These are phyloP conservation scores for Cucumis hystrix DNA, from an alignment of 306 rosid species.

Conservation along the genomic window DNA sequence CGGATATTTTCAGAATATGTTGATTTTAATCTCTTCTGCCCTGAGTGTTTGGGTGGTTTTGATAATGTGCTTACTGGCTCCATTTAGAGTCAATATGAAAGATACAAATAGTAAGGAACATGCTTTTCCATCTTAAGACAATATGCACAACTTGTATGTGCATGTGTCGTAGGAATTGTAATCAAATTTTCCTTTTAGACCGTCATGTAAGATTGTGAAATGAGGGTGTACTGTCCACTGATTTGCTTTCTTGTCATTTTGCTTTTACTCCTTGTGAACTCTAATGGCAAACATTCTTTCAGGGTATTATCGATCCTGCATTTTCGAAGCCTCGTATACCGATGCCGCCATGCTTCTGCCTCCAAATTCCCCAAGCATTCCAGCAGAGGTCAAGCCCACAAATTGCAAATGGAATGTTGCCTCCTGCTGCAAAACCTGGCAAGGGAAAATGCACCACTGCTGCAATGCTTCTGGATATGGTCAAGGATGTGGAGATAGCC, in stretches of 20 bases:
- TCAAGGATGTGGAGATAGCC: constrained; percentile 81
- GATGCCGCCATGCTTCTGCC: constrained; percentile 79
- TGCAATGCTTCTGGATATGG: constrained; percentile 36
- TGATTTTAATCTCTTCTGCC: neutral
- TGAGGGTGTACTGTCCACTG: neutral
- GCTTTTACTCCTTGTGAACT: neutral
- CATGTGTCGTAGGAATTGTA: neutral
- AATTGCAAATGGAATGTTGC: constrained; percentile 62
- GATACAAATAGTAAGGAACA: neutral
- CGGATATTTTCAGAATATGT: neutral
- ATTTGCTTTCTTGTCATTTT: neutral
- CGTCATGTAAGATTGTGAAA: neutral
- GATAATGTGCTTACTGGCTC: neutral
- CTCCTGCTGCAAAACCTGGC: constrained; percentile 70
- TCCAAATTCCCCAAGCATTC: constrained; percentile 41
- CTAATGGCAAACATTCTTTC: constrained; percentile 4
- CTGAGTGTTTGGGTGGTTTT: neutral
- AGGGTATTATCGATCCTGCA: constrained; percentile 76
- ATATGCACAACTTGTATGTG: neutral
- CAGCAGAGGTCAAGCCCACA: constrained; percentile 63
- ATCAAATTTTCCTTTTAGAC: neutral
- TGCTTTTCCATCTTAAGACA: neutral
- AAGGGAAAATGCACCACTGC: constrained; percentile 75
- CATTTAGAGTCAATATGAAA: neutral
- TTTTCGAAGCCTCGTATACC: constrained; percentile 70